Evolutionary conservation across 1,284 basidiomycete species (phyloP).

Genomic region (Meira miltonrushii): DNA sequence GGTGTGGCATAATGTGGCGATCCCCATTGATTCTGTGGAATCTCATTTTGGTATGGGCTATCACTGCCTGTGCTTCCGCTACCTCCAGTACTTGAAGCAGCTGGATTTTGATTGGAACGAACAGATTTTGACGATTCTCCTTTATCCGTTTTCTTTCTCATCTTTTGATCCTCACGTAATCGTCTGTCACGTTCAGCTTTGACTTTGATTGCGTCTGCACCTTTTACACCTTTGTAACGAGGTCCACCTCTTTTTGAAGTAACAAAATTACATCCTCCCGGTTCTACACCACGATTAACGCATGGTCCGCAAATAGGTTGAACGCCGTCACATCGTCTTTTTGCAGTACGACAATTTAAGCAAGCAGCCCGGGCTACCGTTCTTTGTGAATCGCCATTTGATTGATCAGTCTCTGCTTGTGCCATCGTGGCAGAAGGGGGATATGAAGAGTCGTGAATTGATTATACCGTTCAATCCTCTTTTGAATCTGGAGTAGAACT

Average conservation of each 20-base stretch:
- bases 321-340: constrained; percentile 40
- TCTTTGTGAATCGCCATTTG: constrained; percentile 1
- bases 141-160: not conserved
- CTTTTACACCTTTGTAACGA: constrained; percentile 40
- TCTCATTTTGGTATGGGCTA: not conserved
- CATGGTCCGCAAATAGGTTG: constrained; percentile 40
- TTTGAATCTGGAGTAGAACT: too few species aligned
- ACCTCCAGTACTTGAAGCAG: not conserved
- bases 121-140: not conserved
- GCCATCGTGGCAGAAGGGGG: too few species aligned
- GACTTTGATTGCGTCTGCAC: constrained; percentile 29
- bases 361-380: constrained; percentile 36
- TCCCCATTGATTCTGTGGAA: not conserved
- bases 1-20: not conserved
- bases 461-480: too few species aligned
- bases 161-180: not conserved
- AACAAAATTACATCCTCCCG: constrained; percentile 35
- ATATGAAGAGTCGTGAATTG: too few species aligned
- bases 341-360: constrained; percentile 37
- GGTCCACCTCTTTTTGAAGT: constrained; percentile 41
- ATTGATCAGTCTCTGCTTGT: not conserved
- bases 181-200: constrained; percentile 16
- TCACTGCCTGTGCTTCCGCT: not conserved
- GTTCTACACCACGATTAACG: constrained; percentile 30
- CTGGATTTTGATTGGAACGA: not conserved